These are phyloP conservation scores for Leccinum barrowsii DNA, from an alignment of 768 basidiomycete species.

Conservation along the genomic window DNA sequence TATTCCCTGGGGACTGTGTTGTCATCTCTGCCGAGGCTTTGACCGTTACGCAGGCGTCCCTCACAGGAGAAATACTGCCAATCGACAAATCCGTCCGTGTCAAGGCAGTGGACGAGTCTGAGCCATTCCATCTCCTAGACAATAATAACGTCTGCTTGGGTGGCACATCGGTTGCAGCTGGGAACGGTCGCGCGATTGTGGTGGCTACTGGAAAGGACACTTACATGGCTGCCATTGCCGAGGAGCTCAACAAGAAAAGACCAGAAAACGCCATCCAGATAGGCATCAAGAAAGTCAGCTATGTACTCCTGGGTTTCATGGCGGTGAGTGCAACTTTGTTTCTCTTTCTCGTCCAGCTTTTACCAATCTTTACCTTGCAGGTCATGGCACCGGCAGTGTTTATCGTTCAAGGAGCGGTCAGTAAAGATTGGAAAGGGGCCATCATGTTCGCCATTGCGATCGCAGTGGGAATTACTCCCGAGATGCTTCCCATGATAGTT, in stretches of 20 bases:
- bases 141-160: conserved; percentile 33
- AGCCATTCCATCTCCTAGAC: conserved; percentile 28
- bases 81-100: conserved; percentile 28
- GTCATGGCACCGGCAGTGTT: conserved; percentile 31
- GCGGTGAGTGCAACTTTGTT: conserved; percentile 13
- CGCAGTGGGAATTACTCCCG: conserved; percentile 31
- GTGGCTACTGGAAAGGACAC: conserved; percentile 32
- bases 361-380: conserved; percentile 7
- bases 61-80: conserved; percentile 36
- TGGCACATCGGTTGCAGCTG: conserved; percentile 33
- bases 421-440: conserved; percentile 30
- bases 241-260: conserved; percentile 30
- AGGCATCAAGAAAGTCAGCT: conserved; percentile 33
- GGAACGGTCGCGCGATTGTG: conserved; percentile 30
- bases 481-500: conserved; percentile 34
- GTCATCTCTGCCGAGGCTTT: conserved; percentile 33
- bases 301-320: conserved; percentile 31
- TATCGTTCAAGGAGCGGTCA: conserved; percentile 29
- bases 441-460: conserved; percentile 32
- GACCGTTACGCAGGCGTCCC: conserved; percentile 34
- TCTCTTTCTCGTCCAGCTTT: background rate
- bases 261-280: conserved; percentile 34
- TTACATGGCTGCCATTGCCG: conserved; percentile 35
- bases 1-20: conserved; percentile 35
- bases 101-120: conserved; percentile 11